Evolutionary conservation across 352 stramenopile genomes (phyloP).

Genomic region (Phytopythium chamaehyphon): DNA sequence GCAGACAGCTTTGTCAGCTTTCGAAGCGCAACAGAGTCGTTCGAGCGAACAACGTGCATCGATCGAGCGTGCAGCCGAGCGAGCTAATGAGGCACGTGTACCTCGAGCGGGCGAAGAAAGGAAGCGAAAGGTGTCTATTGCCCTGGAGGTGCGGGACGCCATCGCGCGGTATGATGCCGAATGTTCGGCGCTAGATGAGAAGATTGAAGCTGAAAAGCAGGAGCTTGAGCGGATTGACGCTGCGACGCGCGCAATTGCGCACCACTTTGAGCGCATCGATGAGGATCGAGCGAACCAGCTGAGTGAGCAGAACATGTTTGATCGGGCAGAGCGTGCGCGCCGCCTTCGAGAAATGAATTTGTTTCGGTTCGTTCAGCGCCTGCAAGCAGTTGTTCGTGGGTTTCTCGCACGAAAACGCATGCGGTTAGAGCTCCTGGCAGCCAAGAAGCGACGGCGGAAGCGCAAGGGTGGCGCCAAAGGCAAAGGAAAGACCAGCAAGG

Average conservation of each 20-base stretch:
- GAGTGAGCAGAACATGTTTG: conserved; percentile 36
- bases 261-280: conserved; percentile 49
- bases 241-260: conserved; percentile 29
- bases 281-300: conserved; percentile 46
- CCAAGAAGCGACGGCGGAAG: conserved; percentile 16
- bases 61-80: conserved; percentile 20
- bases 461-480: conserved; percentile 21
- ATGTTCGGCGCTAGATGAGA: conserved; percentile 37
- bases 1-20: conserved; percentile 27
- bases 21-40: conserved; percentile 31
- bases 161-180: conserved; percentile 47
- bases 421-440: conserved; percentile 20
- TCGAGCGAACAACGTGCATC: conserved; percentile 28
- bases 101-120: conserved; percentile 46
- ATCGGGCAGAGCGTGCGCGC: conserved; percentile 21
- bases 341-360: conserved; percentile 40
- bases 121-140: conserved; percentile 35
- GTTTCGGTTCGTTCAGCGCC: conserved; percentile 41
- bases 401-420: conserved; percentile 46
- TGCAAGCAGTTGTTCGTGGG: conserved; percentile 56
- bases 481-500: conserved; percentile 17
- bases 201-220: conserved; percentile 24
- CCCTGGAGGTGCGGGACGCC: conserved; percentile 39
- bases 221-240: conserved; percentile 26
- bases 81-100: conserved; percentile 35